Base-by-base conservation (phyloP, 2,329 filamentous ascomycete genomes). In the Albophoma yamanashiensis region DNA sequence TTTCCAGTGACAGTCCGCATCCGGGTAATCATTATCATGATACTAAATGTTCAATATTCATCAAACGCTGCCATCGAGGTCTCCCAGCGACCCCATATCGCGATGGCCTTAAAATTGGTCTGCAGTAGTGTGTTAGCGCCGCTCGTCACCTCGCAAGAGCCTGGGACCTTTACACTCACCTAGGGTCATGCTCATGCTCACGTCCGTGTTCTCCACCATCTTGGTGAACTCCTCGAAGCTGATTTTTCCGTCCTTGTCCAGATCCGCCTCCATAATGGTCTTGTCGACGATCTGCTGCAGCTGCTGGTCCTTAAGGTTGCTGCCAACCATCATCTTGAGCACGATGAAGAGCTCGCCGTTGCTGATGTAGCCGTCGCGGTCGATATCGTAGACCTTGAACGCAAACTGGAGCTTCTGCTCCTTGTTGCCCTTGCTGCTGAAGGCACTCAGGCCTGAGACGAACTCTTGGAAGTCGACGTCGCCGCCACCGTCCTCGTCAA, bases 281-380 rank as follows among this genome's bases (percentile, higher is more conserved):
- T 99, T 99, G 80, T 99, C 94, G 67, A 99, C 94, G 73, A 99
- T 99, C 85, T 93, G 94, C 79, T 99, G 94, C 73, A 99, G 79
- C 79, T 99, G 94, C 77, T 97, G 91, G 75, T 99, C 94, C 82
- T 99, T 99, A 71, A 99, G 79, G 76, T 99, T 99, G 79, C 90
- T 97, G 62, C 94, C 94, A 58, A 99, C 94, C 94, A 99, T 99
- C 94, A 99, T 99, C 89, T 99, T 99, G 70, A 99, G 83, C 71
- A 99, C 94, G 70, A 99, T 97, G 76, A 97, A 99, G 58, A 99
- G 84, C 80, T 99, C 94, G 69, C 94, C 94, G 76, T 99, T 99
- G 80, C 91, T 96, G 72, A 99, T 99, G 78, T 90, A 99, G 31
- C 94, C 94, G 75, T 99, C 94, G 62, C 94, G 91, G 76, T 99